Evolutionary conservation across 2,329 filamentous ascomycete genomes (phyloP), one percentile per base, ranked within the genome.

Genomic region (Chalaropsis ovoidea): DNA sequence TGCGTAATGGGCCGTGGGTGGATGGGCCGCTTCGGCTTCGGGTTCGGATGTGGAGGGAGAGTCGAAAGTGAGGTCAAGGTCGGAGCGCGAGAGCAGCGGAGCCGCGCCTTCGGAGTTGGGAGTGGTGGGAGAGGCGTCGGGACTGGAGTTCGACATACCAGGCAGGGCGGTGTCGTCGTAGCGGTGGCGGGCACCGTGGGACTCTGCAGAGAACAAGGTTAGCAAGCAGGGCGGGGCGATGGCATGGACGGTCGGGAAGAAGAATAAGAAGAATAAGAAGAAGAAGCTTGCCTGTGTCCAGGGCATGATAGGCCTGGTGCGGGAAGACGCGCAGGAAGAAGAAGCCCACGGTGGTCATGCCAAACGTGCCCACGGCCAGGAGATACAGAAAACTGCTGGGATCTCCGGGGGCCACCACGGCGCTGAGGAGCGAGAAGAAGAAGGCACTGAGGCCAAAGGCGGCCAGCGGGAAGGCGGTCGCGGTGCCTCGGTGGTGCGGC

Each of bases 371-470:
- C 69, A 85, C 80, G 2, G 91, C 85, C 49, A 99, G 80, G 35
- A 97, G 78, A 69, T 93, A 79, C 66, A 99, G 80, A 70, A 96
- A 92, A 47, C 83, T 82, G 65, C 87, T 87, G 0, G 91, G 94
- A 71, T 95, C 85, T 47, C 90, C 90, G 1, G 90, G 89, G 72
- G 96, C 92, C 49, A 90, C 78, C 60, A 95, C 73, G 19, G 85
- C 84, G 24, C 90, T 89, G 42, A 95, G 76, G 1, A 86, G 81
- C 0, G 94, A 93, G 77, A 96, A 99, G 78, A 97, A 95, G 76
- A 99, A 94, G 65, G 94, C 94, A 73, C 92, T 96, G 66, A 99
- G 77, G 2, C 94, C 94, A 73, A 97, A 97, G 2, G 90, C 92
- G 66, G 94, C 90, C 65, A 97, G 77, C 5, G 94, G 93, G 71